Conservation (phyloP, 2,329 filamentous ascomycete species). For the Colletotrichum incanum region DNA sequence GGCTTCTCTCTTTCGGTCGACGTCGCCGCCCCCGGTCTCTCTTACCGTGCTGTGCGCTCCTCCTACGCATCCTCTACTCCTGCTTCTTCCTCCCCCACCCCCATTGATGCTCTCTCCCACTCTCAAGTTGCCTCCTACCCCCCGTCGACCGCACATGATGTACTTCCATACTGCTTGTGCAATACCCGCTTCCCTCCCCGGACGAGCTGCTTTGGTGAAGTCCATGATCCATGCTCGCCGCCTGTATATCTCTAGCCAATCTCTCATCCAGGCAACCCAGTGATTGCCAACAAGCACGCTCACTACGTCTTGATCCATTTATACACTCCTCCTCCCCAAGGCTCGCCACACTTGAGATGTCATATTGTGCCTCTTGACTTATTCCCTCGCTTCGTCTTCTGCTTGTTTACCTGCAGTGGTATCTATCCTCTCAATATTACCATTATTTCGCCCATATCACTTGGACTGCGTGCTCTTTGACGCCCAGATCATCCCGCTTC, state of each 20-base stretch:
- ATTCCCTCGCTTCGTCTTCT: conserved; percentile 23
- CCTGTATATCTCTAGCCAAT: conserved; percentile 44
- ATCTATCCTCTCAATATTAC: conserved; percentile 22
- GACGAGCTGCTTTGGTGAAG: conserved; percentile 38
- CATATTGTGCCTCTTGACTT: conserved; percentile 37
- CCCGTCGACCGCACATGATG: conserved; percentile 39
- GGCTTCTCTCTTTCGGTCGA: conserved; percentile 43
- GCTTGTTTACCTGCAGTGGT: conserved; percentile 20
- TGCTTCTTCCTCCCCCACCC: conserved; percentile 22
- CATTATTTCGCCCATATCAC: conserved; percentile 25
- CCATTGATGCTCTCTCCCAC: conserved; percentile 20
- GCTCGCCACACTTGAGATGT: conserved; percentile 22
- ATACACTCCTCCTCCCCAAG: conserved; percentile 44
- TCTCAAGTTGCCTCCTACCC: conserved; percentile 39
- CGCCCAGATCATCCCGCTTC: neutral
- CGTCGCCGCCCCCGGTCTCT: conserved; percentile 41
- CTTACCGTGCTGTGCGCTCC: conserved; percentile 16
- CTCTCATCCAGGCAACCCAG: conserved; percentile 44
- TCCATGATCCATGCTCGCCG: conserved; percentile 40
- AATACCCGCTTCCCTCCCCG: conserved; percentile 37
- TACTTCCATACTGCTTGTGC: conserved; percentile 35
- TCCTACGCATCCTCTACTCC: conserved; percentile 21
- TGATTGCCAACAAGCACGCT: conserved; percentile 31
- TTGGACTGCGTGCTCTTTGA: conserved; percentile 17
- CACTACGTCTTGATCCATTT: conserved; percentile 43